Base-by-base conservation (phyloP, 768 basidiomycete genomes). In the Hypholoma fasciculare region DNA sequence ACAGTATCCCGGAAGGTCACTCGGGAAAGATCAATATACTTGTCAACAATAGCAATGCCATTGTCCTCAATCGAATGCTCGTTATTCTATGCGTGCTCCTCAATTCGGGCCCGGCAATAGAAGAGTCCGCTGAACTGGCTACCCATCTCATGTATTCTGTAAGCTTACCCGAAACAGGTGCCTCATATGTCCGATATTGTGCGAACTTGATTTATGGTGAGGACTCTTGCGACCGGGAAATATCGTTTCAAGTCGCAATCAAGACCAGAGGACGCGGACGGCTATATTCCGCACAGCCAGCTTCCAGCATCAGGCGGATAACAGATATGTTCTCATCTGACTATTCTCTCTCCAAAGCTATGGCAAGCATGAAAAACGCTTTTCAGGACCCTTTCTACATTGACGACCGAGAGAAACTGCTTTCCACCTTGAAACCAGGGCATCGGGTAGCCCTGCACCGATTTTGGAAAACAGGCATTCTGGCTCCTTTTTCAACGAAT, bases 91-190 rank as follows among this genome's bases (percentile, higher is more conserved):
- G 69, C 23, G 71, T 68, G 8, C 69, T 79, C 11, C 71, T 77
- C n/a, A 68, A 65, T 13, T 65, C 76, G 2, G 76, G 74, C 7
- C 74, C 74, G 8, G 73, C 76, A 7, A 65, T 74, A 38, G 76
- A 78, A 16, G 75, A 78, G 67, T 72, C 74, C 4, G 77, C 75
- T 11, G 77, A 78, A 62, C 65, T 80, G 9, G 74, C 74, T 0
- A 63, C 68, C 7, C 78, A 78, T 58, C 63, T 78, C 23, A 78
- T 78, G 74, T 80, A 78, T 61, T 78, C 78, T 1, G 65, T 74
- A 39, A 67, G 65, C 20, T 64, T 80, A n/a, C 65, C 75, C 0
- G 67, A 70, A 9, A 68, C 71, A 7, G 67, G 68, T 17, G 73
- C 73, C 12, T 67, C 72, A 2, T 77, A 78, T 52, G 54, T 77